Percentiles rank a stretch among this genome's conserved stretches.
Conservation (phyloP, 2,329 filamentous ascomycete genomes). For the Calonectria naviculata region DNA sequence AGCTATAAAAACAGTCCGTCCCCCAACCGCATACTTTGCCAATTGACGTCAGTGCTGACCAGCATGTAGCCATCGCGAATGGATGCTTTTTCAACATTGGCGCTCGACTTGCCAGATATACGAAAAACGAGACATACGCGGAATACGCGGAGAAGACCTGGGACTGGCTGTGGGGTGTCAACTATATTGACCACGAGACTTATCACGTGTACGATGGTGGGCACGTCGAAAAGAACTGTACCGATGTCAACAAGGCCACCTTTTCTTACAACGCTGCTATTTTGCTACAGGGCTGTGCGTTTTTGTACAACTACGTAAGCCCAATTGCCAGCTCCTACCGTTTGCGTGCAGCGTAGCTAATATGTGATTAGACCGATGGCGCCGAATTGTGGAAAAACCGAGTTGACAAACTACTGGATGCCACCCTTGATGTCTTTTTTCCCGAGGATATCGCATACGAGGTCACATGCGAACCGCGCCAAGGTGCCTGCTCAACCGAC, state of each 20-base stretch:
- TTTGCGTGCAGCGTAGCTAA: not conserved
- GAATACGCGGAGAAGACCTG: slow-evolving; percentile 73
- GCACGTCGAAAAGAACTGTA: slow-evolving; percentile 64
- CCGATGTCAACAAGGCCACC: slow-evolving; percentile 64
- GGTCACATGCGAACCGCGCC: slow-evolving; percentile 69
- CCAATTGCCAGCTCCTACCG: no score
- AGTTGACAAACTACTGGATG: slow-evolving; percentile 65
- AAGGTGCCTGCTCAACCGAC: slow-evolving; percentile 73
- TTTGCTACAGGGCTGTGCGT: slow-evolving; percentile 68
- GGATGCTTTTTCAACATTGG: slow-evolving; percentile 73
- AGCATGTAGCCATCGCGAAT: slow-evolving; percentile 63
- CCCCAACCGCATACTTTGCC: no score
- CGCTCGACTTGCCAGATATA: slow-evolving; percentile 78
- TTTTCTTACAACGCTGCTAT: slow-evolving; percentile 73
- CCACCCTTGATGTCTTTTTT: slow-evolving; percentile 63
- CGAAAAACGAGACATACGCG: slow-evolving; percentile 71
- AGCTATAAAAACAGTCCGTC: slow-evolving; percentile 76
- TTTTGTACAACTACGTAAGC: slow-evolving; percentile 71
- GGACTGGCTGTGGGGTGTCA: slow-evolving; percentile 68
- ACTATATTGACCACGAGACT: slow-evolving; percentile 67
- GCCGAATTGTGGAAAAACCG: slow-evolving; percentile 65
- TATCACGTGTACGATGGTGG: slow-evolving; percentile 72
- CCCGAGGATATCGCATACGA: slow-evolving; percentile 72
- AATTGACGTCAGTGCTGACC: not conserved
- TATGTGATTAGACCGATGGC: slow-evolving; percentile 58